Evolutionary conservation across 208 protist species (phyloP).

Genomic region (Acanthamoeba lenticulata): DNA sequence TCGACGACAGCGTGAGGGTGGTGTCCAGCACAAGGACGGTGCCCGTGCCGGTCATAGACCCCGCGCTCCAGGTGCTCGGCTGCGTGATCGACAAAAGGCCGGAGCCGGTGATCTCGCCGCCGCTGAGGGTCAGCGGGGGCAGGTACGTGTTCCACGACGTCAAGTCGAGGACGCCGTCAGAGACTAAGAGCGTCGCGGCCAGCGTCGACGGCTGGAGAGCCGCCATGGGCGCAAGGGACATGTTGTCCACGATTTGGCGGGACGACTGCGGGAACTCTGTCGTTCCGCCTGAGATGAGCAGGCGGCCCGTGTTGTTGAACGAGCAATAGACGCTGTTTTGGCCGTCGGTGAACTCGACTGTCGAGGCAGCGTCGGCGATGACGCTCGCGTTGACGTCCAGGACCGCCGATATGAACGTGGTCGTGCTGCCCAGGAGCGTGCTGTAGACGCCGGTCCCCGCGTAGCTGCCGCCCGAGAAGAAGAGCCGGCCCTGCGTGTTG

Average conservation of each 20-base stretch:
- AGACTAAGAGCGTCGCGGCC: background rate
- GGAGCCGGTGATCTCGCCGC: conserved; percentile 28
- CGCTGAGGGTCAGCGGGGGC: background rate
- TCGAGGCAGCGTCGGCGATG: conserved; percentile 28
- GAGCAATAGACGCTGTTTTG: conserved; percentile 31
- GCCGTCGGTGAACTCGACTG: conserved; percentile 41
- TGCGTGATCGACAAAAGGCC: background rate
- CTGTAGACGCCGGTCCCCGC: background rate
- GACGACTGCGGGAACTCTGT: background rate
- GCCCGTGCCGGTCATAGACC: conserved; percentile 53
- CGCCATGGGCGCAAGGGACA: background rate
- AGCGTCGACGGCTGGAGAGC: background rate
- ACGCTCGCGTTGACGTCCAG: conserved; percentile 37
- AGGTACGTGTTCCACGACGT: conserved; percentile 34
- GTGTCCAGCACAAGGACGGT: background rate
- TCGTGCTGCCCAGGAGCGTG: background rate
- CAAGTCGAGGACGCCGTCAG: conserved; percentile 30
- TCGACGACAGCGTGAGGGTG: background rate
- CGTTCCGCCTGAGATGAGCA: conserved; percentile 24
- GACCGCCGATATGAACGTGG: background rate
- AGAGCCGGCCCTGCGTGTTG: background rate
- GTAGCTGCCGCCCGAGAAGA: conserved; percentile 56
- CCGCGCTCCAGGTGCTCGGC: conserved; percentile 5
- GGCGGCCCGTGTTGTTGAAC: conserved; percentile 12
- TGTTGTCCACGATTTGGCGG: conserved; percentile 12